A percentile compares a stretch with the other conserved stretches of the same genome.
Evolutionary conservation across 495 filamentous ascomycete genomes (phyloP).

Genomic region (Aspergillus ostianus): DNA sequence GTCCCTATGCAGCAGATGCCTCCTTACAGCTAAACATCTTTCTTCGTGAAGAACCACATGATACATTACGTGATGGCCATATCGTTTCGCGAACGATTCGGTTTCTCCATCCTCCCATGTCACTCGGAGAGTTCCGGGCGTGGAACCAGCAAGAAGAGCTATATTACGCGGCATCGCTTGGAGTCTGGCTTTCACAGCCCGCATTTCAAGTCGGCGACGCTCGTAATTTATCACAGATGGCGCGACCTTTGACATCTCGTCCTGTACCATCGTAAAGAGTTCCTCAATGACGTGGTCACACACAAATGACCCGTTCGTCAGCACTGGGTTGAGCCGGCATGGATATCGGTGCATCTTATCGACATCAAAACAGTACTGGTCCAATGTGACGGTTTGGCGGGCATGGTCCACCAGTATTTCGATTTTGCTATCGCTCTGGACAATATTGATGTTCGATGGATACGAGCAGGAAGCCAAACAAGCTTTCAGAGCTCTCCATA

Average conservation of each 20-base stretch:
- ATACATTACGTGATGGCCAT: too few species aligned
- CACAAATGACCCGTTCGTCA: not conserved
- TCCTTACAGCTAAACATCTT: too few species aligned
- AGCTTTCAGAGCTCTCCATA: slow-evolving; percentile 6
- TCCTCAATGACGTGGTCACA: slow-evolving; percentile 7
- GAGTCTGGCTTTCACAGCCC: too few species aligned
- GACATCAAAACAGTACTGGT: slow-evolving; percentile 1
- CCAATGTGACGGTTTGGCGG: not conserved
- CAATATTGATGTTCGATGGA: slow-evolving; percentile 1
- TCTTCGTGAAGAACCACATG: too few species aligned
- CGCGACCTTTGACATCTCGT: too few species aligned
- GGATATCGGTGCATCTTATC: not conserved
- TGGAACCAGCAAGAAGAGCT: too few species aligned
- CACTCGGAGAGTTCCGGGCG: too few species aligned
- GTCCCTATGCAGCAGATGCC: too few species aligned
- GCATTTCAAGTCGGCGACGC: too few species aligned
- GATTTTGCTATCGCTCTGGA: slow-evolving; percentile 2
- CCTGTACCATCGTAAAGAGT: not conserved
- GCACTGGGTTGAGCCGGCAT: not conserved
- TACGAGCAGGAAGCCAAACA: slow-evolving; percentile 1
- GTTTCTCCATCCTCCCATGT: too few species aligned
- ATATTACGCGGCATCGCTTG: too few species aligned
- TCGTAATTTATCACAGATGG: slow-evolving; percentile 24
- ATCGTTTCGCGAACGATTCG: too few species aligned
- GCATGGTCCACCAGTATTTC: slow-evolving; percentile 1